These are phyloP conservation scores for Stylonectria norvegica DNA, from an alignment of 2,329 filamentous ascomycete genomes.

Conservation along the genomic window DNA sequence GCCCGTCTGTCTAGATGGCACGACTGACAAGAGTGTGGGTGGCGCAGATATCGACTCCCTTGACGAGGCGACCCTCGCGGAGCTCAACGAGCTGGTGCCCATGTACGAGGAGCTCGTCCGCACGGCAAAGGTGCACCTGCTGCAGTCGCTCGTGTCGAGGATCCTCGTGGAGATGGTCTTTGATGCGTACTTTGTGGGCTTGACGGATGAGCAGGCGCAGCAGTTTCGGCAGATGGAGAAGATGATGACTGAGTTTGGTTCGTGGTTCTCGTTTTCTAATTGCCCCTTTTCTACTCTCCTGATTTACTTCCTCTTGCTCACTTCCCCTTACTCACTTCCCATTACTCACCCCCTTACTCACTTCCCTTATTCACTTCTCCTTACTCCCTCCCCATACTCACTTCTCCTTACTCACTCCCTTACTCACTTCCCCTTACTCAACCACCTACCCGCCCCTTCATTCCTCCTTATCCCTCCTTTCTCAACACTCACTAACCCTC, in stretches of 20 bases:
- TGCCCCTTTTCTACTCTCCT: constrained; percentile 22
- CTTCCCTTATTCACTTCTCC: no score
- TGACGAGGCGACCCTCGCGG: constrained; percentile 39
- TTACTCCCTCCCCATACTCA: no score
- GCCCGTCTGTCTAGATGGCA: no score
- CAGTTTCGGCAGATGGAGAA: constrained; percentile 50
- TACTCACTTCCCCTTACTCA: no score
- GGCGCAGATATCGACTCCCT: constrained; percentile 45
- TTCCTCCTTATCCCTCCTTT: no score
- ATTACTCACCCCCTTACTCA: no score
- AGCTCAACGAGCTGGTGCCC: constrained; percentile 50
- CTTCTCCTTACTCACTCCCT: no score
- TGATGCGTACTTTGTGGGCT: constrained; percentile 59
- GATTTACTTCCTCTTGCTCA: constrained; percentile 21
- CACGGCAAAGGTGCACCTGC: constrained; percentile 56
- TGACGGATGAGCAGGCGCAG: constrained; percentile 51
- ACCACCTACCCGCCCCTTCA: no score
- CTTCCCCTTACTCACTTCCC: constrained; percentile 1
- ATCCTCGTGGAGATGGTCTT: constrained; percentile 62
- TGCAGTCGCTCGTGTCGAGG: constrained; percentile 60
- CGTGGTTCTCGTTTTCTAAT: no score
- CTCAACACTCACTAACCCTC: constrained; percentile 3
- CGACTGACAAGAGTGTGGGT: constrained; percentile 1
- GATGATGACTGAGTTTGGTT: constrained; percentile 43
- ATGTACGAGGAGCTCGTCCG: constrained; percentile 54